Evolutionary conservation across 805 yeast species (phyloP).

Genomic region (Limtongia smithiae): DNA sequence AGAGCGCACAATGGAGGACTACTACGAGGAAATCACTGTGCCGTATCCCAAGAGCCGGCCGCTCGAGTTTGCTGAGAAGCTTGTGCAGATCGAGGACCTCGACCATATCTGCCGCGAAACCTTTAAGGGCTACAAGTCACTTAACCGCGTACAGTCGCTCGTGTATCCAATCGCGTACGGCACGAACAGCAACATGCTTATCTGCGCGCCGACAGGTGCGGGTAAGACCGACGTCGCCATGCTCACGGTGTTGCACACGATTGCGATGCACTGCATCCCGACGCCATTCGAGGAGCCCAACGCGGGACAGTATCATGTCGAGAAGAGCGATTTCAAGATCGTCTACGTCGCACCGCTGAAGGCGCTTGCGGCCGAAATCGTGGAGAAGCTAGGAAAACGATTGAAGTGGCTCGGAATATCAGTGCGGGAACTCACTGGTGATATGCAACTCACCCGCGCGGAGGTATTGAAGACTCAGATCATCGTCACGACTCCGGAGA

Average conservation of each 20-base stretch:
- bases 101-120: constrained; percentile 82
- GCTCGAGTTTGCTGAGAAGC: constrained; percentile 40
- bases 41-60: constrained; percentile 63
- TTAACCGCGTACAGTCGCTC: constrained; percentile 85
- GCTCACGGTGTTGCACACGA: constrained; percentile 71
- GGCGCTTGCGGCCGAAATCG: constrained; percentile 95
- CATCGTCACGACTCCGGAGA: constrained; percentile 92
- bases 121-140: constrained; percentile 67
- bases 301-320: constrained; percentile 54
- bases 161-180: constrained; percentile 90
- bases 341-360: constrained; percentile 91
- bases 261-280: constrained; percentile 53
- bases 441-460: constrained; percentile 81
- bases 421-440: constrained; percentile 90
- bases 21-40: constrained; percentile 75
- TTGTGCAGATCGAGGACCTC: constrained; percentile 58
- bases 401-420: constrained; percentile 79
- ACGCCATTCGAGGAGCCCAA: constrained; percentile 48
- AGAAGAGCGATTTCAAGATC: constrained; percentile 81
- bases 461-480: constrained; percentile 81
- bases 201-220: constrained; percentile 98
- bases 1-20: constrained; percentile 39
- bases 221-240: constrained; percentile 95
- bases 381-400: constrained; percentile 76
- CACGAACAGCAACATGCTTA: constrained; percentile 90